Evolutionary conservation across 192 early-diverging fungal genomes (phyloP).

Genomic region (Spinellus fusiger): DNA sequence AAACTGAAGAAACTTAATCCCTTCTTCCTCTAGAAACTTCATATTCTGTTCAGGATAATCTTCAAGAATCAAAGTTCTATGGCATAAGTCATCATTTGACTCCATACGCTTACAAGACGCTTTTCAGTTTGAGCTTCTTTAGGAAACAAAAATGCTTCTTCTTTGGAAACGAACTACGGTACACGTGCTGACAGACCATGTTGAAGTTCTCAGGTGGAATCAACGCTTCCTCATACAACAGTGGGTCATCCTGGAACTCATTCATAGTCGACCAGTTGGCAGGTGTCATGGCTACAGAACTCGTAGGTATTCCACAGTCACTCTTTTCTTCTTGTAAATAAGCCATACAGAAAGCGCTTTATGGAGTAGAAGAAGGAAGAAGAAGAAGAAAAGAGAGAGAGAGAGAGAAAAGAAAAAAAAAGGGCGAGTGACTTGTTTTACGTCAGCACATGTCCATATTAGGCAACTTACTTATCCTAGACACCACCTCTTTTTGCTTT

Average conservation of each 20-base stretch:
- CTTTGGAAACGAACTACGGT: conserved; percentile 89
- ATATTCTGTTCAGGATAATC: conserved; percentile 88
- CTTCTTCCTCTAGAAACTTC: conserved; percentile 73
- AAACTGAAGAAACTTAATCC: conserved; percentile 82
- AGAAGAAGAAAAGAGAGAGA: not conserved
- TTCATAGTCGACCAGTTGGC: conserved; percentile 23
- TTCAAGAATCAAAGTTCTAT: conserved; percentile 84
- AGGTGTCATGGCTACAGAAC: too few species aligned
- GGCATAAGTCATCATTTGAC: not conserved
- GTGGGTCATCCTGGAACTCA: conserved; percentile 33
- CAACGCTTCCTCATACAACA: conserved; percentile 52
- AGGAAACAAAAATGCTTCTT: conserved; percentile 91
- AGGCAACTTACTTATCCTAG: not conserved
- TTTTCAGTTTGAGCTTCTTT: conserved; percentile 78
- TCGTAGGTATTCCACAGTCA: too few species aligned
- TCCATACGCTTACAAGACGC: conserved; percentile 64
- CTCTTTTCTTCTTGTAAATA: not conserved
- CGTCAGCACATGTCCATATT: not conserved
- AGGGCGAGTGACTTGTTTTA: not conserved
- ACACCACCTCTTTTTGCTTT: not conserved
- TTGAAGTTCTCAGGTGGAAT: conserved; percentile 93
- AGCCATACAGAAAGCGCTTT: not conserved
- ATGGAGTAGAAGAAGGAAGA: not conserved
- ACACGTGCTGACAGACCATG: conserved; percentile 93
- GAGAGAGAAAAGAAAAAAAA: not conserved